Conservation (phyloP, 1,284 basidiomycete genomes). For the Ceratobasidium sp. region DNA sequence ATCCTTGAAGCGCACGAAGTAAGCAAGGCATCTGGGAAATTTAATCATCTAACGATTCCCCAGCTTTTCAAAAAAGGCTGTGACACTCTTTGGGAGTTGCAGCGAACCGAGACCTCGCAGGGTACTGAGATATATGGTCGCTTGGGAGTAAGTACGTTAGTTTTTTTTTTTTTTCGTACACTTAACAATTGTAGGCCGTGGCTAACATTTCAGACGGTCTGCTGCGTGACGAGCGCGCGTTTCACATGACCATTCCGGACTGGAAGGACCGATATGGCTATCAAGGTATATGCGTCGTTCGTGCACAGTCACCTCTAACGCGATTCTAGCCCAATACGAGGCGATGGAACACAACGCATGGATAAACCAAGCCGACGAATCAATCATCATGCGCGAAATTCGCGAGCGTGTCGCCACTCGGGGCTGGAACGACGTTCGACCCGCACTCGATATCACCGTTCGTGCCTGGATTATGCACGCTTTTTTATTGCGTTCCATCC, state of each 20-base stretch:
- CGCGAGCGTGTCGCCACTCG: slow-evolving; percentile 22
- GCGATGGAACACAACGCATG: slow-evolving; percentile 33
- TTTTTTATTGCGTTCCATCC: slow-evolving; percentile 34
- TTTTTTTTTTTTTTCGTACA: not conserved
- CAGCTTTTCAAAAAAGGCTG: slow-evolving; percentile 36
- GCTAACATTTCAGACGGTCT: slow-evolving; percentile 36
- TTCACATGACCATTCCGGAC: slow-evolving; percentile 29
- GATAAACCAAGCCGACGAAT: slow-evolving; percentile 35
- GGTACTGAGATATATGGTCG: slow-evolving; percentile 29
- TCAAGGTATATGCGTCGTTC: slow-evolving; percentile 17
- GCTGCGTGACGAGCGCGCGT: slow-evolving; percentile 37
- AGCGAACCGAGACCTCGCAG: slow-evolving; percentile 23
- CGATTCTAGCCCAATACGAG: slow-evolving; percentile 34
- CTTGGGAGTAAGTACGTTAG: slow-evolving; percentile 26
- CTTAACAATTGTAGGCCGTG: slow-evolving; percentile 23
- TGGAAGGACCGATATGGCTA: slow-evolving; percentile 33
- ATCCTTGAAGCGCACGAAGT: slow-evolving; percentile 49
- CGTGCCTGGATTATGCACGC: slow-evolving; percentile 41
- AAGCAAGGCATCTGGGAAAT: not conserved
- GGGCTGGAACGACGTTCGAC: slow-evolving; percentile 37
- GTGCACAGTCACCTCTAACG: not conserved
- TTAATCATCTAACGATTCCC: not conserved
- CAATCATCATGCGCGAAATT: slow-evolving; percentile 29
- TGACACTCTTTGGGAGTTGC: slow-evolving; percentile 19
- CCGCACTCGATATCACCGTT: slow-evolving; percentile 39